A percentile compares a stretch with the other conserved stretches of the same genome.
These are phyloP conservation scores for Pholiota adiposa DNA, from an alignment of 1,284 basidiomycete genomes.

Conservation along the genomic window DNA sequence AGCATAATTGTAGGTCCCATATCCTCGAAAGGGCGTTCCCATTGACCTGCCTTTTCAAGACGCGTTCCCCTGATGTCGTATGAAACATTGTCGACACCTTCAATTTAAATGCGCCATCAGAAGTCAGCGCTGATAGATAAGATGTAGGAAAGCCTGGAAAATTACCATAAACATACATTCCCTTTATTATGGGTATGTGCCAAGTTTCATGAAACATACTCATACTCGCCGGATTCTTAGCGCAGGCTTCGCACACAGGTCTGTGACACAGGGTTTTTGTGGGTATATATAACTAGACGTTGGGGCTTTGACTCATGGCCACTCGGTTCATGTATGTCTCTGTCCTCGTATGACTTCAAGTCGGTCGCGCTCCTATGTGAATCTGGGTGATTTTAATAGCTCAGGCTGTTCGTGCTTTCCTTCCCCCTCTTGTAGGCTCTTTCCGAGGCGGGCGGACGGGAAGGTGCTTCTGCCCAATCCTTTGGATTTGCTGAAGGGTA, in stretches of 20 bases:
- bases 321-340: slow-evolving; percentile 9
- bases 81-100: neutral
- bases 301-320: neutral
- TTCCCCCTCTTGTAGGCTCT: slow-evolving; percentile 23
- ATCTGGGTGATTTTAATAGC: slow-evolving; percentile 13
- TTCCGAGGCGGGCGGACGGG: slow-evolving; percentile 24
- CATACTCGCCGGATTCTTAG: neutral
- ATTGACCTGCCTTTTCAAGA: slow-evolving; percentile 1
- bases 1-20: slow-evolving; percentile 10
- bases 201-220: neutral
- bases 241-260: neutral
- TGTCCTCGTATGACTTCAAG: slow-evolving; percentile 12
- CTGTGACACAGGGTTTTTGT: neutral
- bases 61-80: neutral
- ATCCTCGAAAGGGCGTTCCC: slow-evolving; percentile 1
- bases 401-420: slow-evolving; percentile 17
- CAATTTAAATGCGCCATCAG: slow-evolving; percentile 7
- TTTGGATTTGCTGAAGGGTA: slow-evolving; percentile 9
- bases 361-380: slow-evolving; percentile 7
- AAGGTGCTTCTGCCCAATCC: slow-evolving; percentile 23
- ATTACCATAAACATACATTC: slow-evolving; percentile 13
- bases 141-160: slow-evolving; percentile 3
- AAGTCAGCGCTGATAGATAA: slow-evolving; percentile 11
- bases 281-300: neutral
- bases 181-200: slow-evolving; percentile 6